These are phyloP conservation scores for Claviceps fusiformis DNA, from an alignment of 2,329 filamentous ascomycete genomes.

Conservation along the genomic window DNA sequence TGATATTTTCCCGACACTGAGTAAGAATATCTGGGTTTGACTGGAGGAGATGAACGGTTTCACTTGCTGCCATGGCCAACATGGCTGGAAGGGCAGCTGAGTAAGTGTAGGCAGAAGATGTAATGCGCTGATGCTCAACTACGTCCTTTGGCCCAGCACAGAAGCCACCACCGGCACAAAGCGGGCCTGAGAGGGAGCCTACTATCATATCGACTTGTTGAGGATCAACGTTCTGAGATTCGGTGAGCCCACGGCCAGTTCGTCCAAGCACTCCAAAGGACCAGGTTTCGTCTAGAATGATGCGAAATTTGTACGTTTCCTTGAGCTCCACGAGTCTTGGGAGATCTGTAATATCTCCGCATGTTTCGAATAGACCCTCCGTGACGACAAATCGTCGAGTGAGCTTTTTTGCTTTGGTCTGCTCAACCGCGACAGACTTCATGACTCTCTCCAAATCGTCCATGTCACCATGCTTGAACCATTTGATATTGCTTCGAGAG, in stretches of 20 bases:
- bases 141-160: conserved; percentile 86
- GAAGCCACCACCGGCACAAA: conserved; percentile 90
- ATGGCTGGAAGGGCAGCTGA: conserved; percentile 90
- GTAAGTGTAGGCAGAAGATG: conserved; percentile 84
- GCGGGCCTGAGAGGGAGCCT: conserved; percentile 75
- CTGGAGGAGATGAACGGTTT: conserved; percentile 76
- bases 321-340: conserved; percentile 89
- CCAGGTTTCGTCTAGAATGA: conserved; percentile 95
- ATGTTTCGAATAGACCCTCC: conserved; percentile 84
- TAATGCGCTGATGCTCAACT: conserved; percentile 90
- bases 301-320: conserved; percentile 91
- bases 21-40: conserved; percentile 70
- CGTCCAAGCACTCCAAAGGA: conserved; percentile 90
- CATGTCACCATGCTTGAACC: conserved; percentile 96
- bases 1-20: conserved; percentile 75
- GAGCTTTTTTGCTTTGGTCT: conserved; percentile 68
- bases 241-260: conserved; percentile 82
- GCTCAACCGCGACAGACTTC: conserved; percentile 74
- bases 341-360: conserved; percentile 72
- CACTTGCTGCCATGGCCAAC: conserved; percentile 87
- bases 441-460: conserved; percentile 79
- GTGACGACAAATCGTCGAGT: conserved; percentile 93
- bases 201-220: conserved; percentile 94
- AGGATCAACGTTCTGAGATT: conserved; percentile 92
- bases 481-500: conserved; percentile 76